These are phyloP conservation scores for Ophiostoma sp. DNA, from an alignment of 2,329 filamentous ascomycete genomes.

Conservation along the genomic window DNA sequence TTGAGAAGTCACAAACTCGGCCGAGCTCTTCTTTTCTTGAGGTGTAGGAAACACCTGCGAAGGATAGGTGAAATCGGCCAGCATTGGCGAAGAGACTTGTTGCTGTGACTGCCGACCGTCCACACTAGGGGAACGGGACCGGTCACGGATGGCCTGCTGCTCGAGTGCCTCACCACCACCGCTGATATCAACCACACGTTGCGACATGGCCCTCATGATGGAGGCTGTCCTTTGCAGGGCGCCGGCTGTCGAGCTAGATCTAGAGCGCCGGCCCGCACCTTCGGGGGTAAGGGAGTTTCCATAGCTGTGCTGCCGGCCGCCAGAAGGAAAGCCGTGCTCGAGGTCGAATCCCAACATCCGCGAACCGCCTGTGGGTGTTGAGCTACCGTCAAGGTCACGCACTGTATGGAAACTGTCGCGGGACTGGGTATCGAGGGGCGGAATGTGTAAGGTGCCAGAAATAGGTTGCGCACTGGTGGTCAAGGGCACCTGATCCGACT, in stretches of 20 bases:
- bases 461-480: constrained; percentile 53
- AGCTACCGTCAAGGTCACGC: constrained; percentile 50
- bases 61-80: constrained; percentile 47
- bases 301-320: constrained; percentile 49
- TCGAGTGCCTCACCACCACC: constrained; percentile 84
- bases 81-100: constrained; percentile 36
- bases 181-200: constrained; percentile 94
- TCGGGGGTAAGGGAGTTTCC: constrained; percentile 51
- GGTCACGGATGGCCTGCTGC: constrained; percentile 58
- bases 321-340: constrained; percentile 52
- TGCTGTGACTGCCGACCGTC: constrained; percentile 48
- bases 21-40: constrained; percentile 40
- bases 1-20: constrained; percentile 27
- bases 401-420: constrained; percentile 55
- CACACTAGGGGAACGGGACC: constrained; percentile 50
- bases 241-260: constrained; percentile 57
- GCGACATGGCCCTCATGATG: constrained; percentile 81
- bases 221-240: constrained; percentile 66
- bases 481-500: constrained; percentile 56
- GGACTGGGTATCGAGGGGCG: constrained; percentile 38
- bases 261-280: constrained; percentile 48
- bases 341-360: constrained; percentile 52
- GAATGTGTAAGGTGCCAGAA: constrained; percentile 43
- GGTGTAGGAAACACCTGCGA: constrained; percentile 43
- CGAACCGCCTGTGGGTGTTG: constrained; percentile 38